Conservation (phyloP, 2,329 filamentous ascomycete genomes). For the Zymoseptoria crescenta region DNA sequence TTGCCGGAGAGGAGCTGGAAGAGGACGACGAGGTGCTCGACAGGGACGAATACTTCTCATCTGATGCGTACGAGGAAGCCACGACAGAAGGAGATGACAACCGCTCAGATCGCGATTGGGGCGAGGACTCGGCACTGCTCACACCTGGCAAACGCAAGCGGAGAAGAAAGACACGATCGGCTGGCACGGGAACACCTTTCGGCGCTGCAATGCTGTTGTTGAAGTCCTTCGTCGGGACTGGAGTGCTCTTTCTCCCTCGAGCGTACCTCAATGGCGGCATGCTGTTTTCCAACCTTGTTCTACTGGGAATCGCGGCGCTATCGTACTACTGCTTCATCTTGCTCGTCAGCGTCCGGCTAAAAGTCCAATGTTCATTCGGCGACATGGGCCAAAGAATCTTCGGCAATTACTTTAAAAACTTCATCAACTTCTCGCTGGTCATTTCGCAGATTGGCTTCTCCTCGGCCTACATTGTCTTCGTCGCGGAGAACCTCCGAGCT, state of each 20-base stretch:
- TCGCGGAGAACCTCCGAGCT: conserved; percentile 87
- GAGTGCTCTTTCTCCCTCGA: conserved; percentile 83
- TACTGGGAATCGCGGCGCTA: conserved; percentile 74
- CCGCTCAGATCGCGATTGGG: conserved; percentile 64
- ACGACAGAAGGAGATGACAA: conserved; percentile 36
- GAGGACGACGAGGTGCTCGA: conserved; percentile 87
- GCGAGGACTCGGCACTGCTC: conserved; percentile 79
- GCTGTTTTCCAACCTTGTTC: conserved; percentile 87
- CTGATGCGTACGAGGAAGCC: conserved; percentile 55
- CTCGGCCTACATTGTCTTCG: conserved; percentile 93
- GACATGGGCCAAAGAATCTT: conserved; percentile 92
- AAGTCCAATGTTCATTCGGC: conserved; percentile 89
- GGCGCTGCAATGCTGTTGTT: conserved; percentile 78
- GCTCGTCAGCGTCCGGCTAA: conserved; percentile 76
- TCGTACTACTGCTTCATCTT: conserved; percentile 98
- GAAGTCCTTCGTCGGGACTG: conserved; percentile 96
- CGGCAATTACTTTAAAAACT: conserved; percentile 76
- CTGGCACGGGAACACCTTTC: conserved; percentile 68
- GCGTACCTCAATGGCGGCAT: conserved; percentile 96
- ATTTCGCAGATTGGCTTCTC: conserved; percentile 94
- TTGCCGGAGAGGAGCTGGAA: conserved; percentile 91
- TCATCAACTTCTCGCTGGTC: conserved; percentile 88
- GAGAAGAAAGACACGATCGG: conserved; percentile 66
- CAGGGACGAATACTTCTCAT: conserved; percentile 86
- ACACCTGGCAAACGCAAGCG: conserved; percentile 60